phyloP scores from a whole-genome alignment of 345 rosid genomes.

The Eucalyptus grandis region DNA sequence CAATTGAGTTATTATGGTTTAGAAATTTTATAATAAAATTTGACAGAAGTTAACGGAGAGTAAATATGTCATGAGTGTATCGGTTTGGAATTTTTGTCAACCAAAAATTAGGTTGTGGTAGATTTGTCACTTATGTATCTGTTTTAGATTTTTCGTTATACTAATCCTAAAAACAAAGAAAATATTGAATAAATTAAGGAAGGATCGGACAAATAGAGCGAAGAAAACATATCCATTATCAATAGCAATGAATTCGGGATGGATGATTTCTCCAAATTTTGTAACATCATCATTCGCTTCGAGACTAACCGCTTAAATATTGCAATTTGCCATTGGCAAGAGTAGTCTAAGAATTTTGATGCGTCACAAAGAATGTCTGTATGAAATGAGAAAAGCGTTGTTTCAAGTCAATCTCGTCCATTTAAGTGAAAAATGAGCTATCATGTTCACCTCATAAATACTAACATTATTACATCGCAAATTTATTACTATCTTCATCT shows the following conservation, averaged over 20 bases:
- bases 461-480: not conserved
- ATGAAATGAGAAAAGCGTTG: not conserved
- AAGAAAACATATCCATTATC: not conserved
- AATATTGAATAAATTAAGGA: not conserved
- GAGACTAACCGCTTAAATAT: not conserved
- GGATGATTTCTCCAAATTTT: not conserved
- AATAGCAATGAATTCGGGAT: not conserved
- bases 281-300: not conserved
- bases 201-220: not conserved
- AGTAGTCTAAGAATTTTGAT: not conserved
- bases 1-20: not conserved
- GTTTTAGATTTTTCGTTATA: no score
- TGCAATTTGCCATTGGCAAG: not conserved
- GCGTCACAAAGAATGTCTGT: not conserved
- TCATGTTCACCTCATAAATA: not conserved
- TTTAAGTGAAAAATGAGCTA: not conserved
- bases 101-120: no score
- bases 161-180: not conserved
- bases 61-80: no score
- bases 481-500: not conserved
- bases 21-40: no score
- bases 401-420: not conserved
- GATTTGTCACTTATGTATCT: no score
- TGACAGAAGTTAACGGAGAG: no score
- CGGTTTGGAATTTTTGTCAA: accelerated